Conservation (phyloP, 306 rosid genomes). For the Vigna mungo region DNA sequence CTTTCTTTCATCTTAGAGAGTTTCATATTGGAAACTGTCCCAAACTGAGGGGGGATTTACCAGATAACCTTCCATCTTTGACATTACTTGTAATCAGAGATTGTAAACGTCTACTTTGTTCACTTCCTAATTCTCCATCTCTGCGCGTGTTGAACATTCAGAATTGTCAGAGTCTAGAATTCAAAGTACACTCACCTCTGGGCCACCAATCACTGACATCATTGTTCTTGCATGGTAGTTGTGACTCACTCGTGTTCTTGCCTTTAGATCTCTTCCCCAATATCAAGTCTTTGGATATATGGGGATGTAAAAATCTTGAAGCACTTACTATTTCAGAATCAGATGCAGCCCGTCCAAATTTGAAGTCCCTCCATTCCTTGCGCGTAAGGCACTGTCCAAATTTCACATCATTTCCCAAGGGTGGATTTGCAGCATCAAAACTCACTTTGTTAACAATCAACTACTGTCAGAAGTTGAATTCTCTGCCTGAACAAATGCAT, state of each 20-base stretch:
- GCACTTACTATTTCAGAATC: slow-evolving; percentile 35
- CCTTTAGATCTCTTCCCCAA: slow-evolving; percentile 48
- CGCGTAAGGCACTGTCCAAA: slow-evolving; percentile 45
- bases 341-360: slow-evolving; percentile 19
- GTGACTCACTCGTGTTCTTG: slow-evolving; percentile 46
- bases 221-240: slow-evolving; percentile 37
- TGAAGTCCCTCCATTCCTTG: slow-evolving; percentile 35
- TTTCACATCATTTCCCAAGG: slow-evolving; percentile 44
- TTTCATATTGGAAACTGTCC: slow-evolving; percentile 44
- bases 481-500: slow-evolving; percentile 49
- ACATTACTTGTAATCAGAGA: slow-evolving; percentile 37
- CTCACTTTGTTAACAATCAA: slow-evolving; percentile 41
- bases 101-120: slow-evolving; percentile 40
- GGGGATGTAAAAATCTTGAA: slow-evolving; percentile 45
- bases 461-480: slow-evolving; percentile 47
- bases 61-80: slow-evolving; percentile 51
- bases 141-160: slow-evolving; percentile 36
- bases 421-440: slow-evolving; percentile 43
- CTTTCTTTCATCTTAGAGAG: slow-evolving; percentile 44
- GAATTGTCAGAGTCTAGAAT: slow-evolving; percentile 38
- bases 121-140: slow-evolving; percentile 38
- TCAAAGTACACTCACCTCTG: slow-evolving; percentile 30
- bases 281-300: slow-evolving; percentile 46
- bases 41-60: slow-evolving; percentile 44
- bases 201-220: slow-evolving; percentile 36